Evolutionary conservation across 176 grass and related monocot genomes (phyloP).

Genomic region (Lolium perenne): DNA sequence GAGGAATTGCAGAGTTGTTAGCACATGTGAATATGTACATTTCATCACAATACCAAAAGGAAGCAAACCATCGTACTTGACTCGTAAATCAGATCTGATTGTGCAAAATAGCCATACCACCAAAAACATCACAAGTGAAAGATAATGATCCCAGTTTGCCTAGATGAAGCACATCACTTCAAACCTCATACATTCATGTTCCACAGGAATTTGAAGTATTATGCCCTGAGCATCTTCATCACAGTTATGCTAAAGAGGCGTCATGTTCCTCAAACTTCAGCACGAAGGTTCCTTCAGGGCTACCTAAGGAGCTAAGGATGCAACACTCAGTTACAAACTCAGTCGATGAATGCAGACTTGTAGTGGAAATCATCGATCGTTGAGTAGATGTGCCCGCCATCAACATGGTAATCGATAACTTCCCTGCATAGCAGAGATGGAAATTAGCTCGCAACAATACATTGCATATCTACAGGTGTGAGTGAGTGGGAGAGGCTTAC

Average conservation of each 20-base stretch:
- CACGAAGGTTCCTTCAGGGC: not conserved
- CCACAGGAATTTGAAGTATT: not conserved
- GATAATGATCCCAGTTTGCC: not conserved
- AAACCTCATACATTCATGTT: not conserved
- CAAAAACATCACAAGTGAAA: not conserved
- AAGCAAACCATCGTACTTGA: no score
- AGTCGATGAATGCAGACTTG: slow-evolving; percentile 60
- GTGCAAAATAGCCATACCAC: not conserved
- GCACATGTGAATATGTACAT: no score
- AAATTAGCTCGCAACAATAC: slow-evolving; percentile 24
- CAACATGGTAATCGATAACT: slow-evolving; percentile 58
- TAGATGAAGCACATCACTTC: not conserved
- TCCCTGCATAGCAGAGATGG: slow-evolving; percentile 58
- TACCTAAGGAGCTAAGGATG: not conserved
- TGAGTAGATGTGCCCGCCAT: slow-evolving; percentile 76
- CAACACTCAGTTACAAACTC: not conserved
- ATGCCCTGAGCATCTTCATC: not conserved
- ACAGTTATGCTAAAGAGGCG: not conserved
- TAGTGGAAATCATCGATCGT: slow-evolving; percentile 88
- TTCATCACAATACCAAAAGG: no score
- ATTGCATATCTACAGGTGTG: not conserved
- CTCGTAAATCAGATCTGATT: not conserved
- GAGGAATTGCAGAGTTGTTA: no score
- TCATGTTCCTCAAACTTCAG: not conserved
- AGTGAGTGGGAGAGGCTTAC: slow-evolving; percentile 35